Percentiles rank a stretch among this genome's conserved stretches.
These are phyloP conservation scores for Manihot esculenta DNA, from an alignment of 441 rosid species.

Conservation along the genomic window DNA sequence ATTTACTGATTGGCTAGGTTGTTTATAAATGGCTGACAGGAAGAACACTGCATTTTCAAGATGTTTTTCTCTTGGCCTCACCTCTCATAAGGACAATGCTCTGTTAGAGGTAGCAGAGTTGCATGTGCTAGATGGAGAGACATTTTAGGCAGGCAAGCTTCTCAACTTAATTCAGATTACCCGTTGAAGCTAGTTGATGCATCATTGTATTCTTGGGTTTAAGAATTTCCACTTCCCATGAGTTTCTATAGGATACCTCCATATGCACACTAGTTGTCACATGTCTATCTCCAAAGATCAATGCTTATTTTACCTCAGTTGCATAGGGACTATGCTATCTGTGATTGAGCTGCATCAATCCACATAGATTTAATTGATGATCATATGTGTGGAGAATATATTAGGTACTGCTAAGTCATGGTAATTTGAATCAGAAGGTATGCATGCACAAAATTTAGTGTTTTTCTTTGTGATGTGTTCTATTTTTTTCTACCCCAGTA, in stretches of 20 bases:
- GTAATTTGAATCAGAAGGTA: neutral
- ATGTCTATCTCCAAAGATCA: neutral
- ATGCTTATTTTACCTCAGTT: too few relatives aligned
- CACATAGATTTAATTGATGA: too few relatives aligned
- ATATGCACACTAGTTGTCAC: neutral
- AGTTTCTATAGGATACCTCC: neutral
- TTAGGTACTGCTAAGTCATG: neutral
- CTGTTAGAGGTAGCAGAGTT: slow-evolving; percentile 31
- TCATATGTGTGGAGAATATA: too few relatives aligned
- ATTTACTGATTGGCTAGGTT: neutral
- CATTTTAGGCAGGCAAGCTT: slow-evolving; percentile 25
- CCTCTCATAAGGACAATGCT: slow-evolving; percentile 16
- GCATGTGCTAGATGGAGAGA: slow-evolving; percentile 28
- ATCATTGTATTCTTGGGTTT: neutral
- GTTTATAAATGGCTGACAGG: slow-evolving; percentile 18
- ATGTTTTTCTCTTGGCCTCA: slow-evolving; percentile 30
- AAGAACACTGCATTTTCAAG: slow-evolving; percentile 27
- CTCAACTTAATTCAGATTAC: neutral
- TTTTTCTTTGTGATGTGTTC: neutral
- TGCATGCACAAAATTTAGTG: neutral
- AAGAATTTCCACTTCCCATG: neutral
- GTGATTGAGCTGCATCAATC: too few relatives aligned
- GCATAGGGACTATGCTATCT: too few relatives aligned
- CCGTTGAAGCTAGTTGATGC: neutral
- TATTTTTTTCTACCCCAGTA: neutral